Evolutionary conservation across 2,329 filamentous ascomycete genomes (phyloP), one percentile per base, ranked within the genome.

Genomic region (Leptographium flavum): DNA sequence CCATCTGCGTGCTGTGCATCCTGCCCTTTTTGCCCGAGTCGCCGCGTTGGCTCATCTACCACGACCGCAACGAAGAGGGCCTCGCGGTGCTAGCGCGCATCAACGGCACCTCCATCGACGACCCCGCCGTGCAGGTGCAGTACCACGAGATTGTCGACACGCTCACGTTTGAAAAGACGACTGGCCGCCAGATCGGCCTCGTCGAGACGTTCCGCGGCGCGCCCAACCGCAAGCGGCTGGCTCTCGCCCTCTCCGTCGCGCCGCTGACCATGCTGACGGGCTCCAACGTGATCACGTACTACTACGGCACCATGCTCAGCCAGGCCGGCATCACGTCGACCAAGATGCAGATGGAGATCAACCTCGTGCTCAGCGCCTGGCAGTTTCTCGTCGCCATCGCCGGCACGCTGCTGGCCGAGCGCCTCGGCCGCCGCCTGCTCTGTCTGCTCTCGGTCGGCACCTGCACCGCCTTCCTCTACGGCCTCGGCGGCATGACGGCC

Each of bases 121-220:
- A 66, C 2, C 56, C 68, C 35, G 47, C 54, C 2, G 52, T 64
- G 3, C 53, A 64, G 9, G 48, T 59, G 7, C 57, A 62, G 23
- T 66, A 58, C 55, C 60, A 63, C 35, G 63, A 68, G 48, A 67
- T 69, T 35, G 50, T 61, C 25, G 63, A 67, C 44, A 66, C 65
- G 23, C 40, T 53, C n/a, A 27, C 22, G 13, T 51, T 23, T 14
- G 49, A 51, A 11, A 49, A 51, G 47, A 36, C 25, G 10, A 46
- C 23, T n/a, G 50, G 43, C 19, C 33, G 39, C 25, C 47, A 30
- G 14, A 25, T 49, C 2, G 40, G 38, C 45, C 42, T 51, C 37
- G 40, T 45, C 21, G 45, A 52, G 33, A 47, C 52, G 15, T 25
- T 48, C 0, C 44, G 38, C 39, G 47, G 21, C 32, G 11, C 43